Evolutionary conservation across 2,329 filamentous ascomycete genomes (phyloP).

Genomic region (Bimuria novae-zelandiae): DNA sequence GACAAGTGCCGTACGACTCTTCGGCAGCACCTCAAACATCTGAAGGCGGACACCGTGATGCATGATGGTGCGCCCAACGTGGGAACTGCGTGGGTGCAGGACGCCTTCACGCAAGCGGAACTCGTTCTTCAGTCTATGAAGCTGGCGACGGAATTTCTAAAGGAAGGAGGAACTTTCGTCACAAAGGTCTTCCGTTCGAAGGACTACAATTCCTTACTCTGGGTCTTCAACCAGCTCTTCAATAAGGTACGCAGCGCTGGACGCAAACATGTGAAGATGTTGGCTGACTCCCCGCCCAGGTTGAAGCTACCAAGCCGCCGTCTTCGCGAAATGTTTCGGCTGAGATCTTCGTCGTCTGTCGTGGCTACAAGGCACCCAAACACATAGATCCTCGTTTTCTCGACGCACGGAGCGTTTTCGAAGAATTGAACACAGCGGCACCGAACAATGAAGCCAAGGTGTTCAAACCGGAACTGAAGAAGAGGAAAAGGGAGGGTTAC

Average conservation of each 20-base stretch:
- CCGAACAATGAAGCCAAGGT: conserved; percentile 98
- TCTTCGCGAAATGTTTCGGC: conserved; percentile 95
- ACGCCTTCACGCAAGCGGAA: conserved; percentile 97
- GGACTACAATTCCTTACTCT: conserved; percentile 92
- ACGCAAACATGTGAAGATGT: too few species aligned
- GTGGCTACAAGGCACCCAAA: conserved; percentile 94
- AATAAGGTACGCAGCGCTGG: too few species aligned
- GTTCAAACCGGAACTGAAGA: conserved; percentile 96
- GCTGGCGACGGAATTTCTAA: conserved; percentile 89
- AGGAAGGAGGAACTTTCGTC: conserved; percentile 78
- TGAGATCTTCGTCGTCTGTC: conserved; percentile 97
- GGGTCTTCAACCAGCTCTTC: conserved; percentile 98
- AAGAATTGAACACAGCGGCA: conserved; percentile 80
- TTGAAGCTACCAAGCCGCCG: conserved; percentile 96
- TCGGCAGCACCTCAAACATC: conserved; percentile 86
- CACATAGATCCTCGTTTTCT: conserved; percentile 89
- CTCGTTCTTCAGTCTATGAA: conserved; percentile 89
- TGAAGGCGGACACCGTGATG: conserved; percentile 93
- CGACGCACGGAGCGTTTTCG: conserved; percentile 87
- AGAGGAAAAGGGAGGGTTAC: conserved; percentile 96
- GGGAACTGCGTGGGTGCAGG: conserved; percentile 96
- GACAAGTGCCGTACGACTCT: conserved; percentile 94
- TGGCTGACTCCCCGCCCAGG: too few species aligned
- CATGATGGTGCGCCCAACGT: conserved; percentile 98
- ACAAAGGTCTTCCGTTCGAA: conserved; percentile 98